Evolutionary conservation across 139 green algal genomes (phyloP), one percentile per base, ranked within the genome.

Genomic region (Eudorina sp.): DNA sequence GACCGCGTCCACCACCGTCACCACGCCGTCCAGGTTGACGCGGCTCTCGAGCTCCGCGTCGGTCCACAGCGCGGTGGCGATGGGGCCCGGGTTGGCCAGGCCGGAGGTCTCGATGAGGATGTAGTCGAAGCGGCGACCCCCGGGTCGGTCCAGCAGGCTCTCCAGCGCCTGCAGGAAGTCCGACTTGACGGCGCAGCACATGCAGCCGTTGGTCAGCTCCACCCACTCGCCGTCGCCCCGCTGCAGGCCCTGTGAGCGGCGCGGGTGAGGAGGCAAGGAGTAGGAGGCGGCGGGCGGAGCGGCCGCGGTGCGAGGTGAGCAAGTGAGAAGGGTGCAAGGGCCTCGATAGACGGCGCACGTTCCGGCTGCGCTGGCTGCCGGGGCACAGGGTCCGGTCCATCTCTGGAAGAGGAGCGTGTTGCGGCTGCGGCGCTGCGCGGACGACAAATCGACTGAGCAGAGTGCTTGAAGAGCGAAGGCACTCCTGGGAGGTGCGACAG

Each of bases 151-250:
- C 55, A 83, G 38, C 27, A 88, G 68, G 68, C 11, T 41, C 25
- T 88, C 83, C 3, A 88, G 83, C 9, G 83, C 83, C 68, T 88
- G 90, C 77, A 99, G 89, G 90, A 99, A 98, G 84, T 98, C 94
- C 62, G 91, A 95, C 89, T 99, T 99, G 14, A 98, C 96, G 53
- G 88, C 97, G 93, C 98, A 99, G 94, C 98, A 99, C 64, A 99
- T 93, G 93, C 98, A 99, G 25, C 98, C 98, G 85, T 99, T 99
- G 80, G 93, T 93, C n/a, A 99, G 93, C 91, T 99, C 95, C 48
- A 99, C 90, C 96, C 96, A 99, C 58, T 99, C 91, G 45, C 91
- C 90, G 21, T 80, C 66, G 21, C 53, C 68, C 38, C 76, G 2
- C 29, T 77, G 43, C 21, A 89, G 53, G 23, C 72, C 72, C 72